Conservation (phyloP, 352 stramenopile genomes). For the Globisporangium recalcitrans region DNA sequence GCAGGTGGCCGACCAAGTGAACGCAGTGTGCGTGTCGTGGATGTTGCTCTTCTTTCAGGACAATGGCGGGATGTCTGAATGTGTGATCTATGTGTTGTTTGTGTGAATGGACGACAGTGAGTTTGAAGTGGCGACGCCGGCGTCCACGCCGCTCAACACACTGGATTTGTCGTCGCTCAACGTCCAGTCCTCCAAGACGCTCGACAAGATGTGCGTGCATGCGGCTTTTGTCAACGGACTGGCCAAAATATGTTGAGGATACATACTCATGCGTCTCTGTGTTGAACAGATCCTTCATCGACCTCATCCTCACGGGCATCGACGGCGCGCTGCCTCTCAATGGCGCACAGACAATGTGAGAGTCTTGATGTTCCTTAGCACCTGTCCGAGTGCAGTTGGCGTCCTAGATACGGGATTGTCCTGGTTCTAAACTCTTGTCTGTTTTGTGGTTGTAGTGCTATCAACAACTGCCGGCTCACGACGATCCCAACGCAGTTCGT, state of each 20-base stretch:
- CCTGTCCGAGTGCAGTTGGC: neutral
- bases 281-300: constrained; percentile 24
- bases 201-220: constrained; percentile 34
- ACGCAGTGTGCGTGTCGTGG: constrained; percentile 26
- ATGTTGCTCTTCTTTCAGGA: neutral
- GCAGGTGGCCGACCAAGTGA: constrained; percentile 46
- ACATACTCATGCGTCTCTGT: neutral
- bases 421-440: neutral
- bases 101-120: constrained; percentile 16
- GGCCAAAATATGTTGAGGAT: neutral
- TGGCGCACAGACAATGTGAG: constrained; percentile 45
- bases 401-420: neutral
- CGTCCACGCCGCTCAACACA: constrained; percentile 31
- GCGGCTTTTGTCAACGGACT: no score
- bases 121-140: constrained; percentile 35
- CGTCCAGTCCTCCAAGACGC: constrained; percentile 35
- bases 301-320: constrained; percentile 40
- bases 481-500: constrained; percentile 50
- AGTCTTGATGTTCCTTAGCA: neutral
- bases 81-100: neutral
- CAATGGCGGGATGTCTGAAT: neutral
- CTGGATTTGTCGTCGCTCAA: constrained; percentile 70
- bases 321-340: constrained; percentile 52
- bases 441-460: constrained; percentile 27
- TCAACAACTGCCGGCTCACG: constrained; percentile 67